Percentiles rank a stretch among this genome's conserved stretches.
Conservation (phyloP, 768 basidiomycete species). For the Suillus subluteus region DNA sequence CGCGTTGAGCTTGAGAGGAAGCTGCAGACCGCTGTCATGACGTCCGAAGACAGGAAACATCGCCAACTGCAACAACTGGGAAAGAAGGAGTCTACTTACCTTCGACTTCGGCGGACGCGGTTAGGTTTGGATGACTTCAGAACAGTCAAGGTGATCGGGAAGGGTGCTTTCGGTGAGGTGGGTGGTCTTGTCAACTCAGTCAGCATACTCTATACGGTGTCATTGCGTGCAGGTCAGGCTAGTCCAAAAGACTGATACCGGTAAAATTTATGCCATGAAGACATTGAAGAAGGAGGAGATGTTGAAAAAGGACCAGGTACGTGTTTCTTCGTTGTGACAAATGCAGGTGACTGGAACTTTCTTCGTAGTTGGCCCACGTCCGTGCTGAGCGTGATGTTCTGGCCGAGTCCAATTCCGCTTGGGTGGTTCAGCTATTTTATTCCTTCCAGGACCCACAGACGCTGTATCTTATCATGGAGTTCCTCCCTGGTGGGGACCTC, state of each 20-base stretch:
- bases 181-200: conserved; percentile 23
- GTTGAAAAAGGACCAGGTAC: conserved; percentile 98
- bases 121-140: conserved; percentile 91
- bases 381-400: conserved; percentile 96
- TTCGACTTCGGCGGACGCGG: conserved; percentile 86
- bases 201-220: background rate
- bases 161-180: conserved; percentile 98
- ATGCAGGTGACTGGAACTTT: conserved; percentile 10
- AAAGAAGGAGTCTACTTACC: conserved; percentile 85
- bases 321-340: conserved; percentile 22
- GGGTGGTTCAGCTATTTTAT: conserved; percentile 97
- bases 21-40: conserved; percentile 67
- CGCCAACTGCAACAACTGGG: conserved; percentile 83
- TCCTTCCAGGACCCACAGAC: conserved; percentile 96
- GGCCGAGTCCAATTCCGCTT: conserved; percentile 91
- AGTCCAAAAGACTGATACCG: conserved; percentile 95
- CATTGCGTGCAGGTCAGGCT: conserved; percentile 65
- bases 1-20: conserved; percentile 87
- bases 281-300: conserved; percentile 96
- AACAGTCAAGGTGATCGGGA: conserved; percentile 98
- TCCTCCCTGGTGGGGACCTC: conserved; percentile 95
- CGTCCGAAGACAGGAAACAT: conserved; percentile 84
- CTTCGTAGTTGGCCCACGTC: conserved; percentile 87
- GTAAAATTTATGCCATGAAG: conserved; percentile 99
- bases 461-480: conserved; percentile 99